phyloP scores from a whole-genome alignment of 257 asterid species.

The Capsicum chinense region DNA sequence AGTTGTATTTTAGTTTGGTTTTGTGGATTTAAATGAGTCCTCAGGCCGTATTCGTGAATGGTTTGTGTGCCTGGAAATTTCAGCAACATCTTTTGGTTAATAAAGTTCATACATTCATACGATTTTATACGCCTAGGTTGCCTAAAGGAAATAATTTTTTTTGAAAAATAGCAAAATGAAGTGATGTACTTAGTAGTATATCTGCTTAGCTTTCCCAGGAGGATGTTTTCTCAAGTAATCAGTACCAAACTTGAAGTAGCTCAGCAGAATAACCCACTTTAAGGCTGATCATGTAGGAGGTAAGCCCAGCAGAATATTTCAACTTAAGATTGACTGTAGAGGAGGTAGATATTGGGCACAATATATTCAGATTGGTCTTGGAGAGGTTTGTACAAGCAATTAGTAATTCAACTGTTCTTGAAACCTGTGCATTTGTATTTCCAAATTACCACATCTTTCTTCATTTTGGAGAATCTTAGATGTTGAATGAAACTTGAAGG shows the following conservation, averaged over 20 bases:
- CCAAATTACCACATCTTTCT: not conserved
- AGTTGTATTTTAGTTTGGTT: not conserved
- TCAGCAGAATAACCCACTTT: constrained; percentile 5
- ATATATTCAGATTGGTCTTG: not conserved
- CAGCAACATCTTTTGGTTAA: not conserved
- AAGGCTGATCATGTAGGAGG: constrained; percentile 18
- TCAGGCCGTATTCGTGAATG: not conserved
- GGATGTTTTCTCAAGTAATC: constrained; percentile 24
- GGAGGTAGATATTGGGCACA: not conserved
- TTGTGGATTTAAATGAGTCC: constrained; percentile 19
- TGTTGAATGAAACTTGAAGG: constrained; percentile 3
- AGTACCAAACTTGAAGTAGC: not conserved
- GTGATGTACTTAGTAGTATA: not conserved
- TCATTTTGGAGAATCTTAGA: not conserved
- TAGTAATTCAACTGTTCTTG: not conserved
- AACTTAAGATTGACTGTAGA: not conserved
- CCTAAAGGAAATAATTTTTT: not conserved
- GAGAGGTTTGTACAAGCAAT: not conserved
- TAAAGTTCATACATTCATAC: not conserved
- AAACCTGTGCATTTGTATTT: not conserved
- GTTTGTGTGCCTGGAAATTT: not conserved
- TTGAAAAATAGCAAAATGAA: not conserved
- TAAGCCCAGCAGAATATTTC: constrained; percentile 12
- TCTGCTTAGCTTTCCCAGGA: constrained; percentile 16
- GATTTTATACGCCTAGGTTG: not conserved